Conservation (phyloP, 202 grass and related monocot species). For the Elaeis oleifera region DNA sequence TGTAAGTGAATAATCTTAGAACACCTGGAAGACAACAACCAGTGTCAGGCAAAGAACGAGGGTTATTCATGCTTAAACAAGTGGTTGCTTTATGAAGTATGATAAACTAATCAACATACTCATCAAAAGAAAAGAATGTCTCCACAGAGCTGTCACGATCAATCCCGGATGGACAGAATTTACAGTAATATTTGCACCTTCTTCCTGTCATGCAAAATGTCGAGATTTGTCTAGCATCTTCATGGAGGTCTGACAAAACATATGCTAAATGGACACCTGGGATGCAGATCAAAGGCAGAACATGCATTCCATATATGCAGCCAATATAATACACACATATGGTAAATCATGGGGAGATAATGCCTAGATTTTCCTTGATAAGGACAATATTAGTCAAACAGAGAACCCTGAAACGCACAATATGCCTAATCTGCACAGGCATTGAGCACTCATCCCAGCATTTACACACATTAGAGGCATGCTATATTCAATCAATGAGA, state of each 20-base stretch:
- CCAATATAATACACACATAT: neutral
- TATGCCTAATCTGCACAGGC: too few species aligned
- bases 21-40: slow-evolving; percentile 37
- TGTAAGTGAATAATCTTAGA: slow-evolving; percentile 55
- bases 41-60: neutral
- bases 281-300: neutral
- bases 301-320: too few species aligned
- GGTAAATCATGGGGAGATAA: neutral
- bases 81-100: too few species aligned
- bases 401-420: too few species aligned
- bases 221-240: neutral
- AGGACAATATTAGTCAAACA: too few species aligned
- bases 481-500: too few species aligned
- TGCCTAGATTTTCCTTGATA: too few species aligned
- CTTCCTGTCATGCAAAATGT: slow-evolving; percentile 45
- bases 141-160: slow-evolving; percentile 99
- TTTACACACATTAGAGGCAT: too few species aligned
- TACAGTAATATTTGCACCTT: slow-evolving; percentile 75
- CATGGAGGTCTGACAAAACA: neutral
- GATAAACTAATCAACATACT: slow-evolving; percentile 37
- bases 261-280: neutral
- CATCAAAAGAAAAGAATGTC: slow-evolving; percentile 72
- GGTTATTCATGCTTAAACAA: too few species aligned
- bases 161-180: slow-evolving; percentile 94
- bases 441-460: too few species aligned